Percentiles rank a stretch among this genome's conserved stretches.
phyloP scores from a whole-genome alignment of 2,329 filamentous ascomycete species.

The Penicillium oxalicum region DNA sequence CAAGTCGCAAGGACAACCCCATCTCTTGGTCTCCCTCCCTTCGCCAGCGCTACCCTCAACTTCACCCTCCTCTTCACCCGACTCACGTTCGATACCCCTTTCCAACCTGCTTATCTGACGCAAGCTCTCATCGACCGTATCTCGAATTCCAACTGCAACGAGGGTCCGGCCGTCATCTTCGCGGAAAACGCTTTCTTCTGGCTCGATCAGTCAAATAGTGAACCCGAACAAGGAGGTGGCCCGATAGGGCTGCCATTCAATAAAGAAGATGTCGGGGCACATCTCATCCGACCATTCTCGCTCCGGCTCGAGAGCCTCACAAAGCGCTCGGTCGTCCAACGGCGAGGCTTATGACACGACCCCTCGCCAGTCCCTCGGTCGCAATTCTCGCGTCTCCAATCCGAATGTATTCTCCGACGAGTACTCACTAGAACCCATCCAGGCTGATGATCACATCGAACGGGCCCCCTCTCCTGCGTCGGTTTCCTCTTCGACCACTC shows the following conservation, averaged over 20 bases:
- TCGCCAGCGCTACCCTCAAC: not conserved
- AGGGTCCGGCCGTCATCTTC: too few relatives aligned
- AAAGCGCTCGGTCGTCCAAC: slow-evolving; percentile 20
- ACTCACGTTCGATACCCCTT: slow-evolving; percentile 3
- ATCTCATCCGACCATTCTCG: slow-evolving; percentile 33
- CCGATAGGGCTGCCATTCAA: slow-evolving; percentile 34
- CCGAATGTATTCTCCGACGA: slow-evolving; percentile 47
- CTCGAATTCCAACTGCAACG: not conserved
- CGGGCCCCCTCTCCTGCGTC: slow-evolving; percentile 29
- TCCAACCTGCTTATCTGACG: not conserved
- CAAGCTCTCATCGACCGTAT: not conserved
- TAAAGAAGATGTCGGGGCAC: slow-evolving; percentile 36
- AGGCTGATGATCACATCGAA: slow-evolving; percentile 30
- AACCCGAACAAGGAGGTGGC: slow-evolving; percentile 27
- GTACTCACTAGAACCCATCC: slow-evolving; percentile 41
- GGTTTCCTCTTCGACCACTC: slow-evolving; percentile 29
- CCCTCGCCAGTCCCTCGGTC: slow-evolving; percentile 27
- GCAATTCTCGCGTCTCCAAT: slow-evolving; percentile 30
- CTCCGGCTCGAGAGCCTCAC: slow-evolving; percentile 30
- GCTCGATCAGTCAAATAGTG: slow-evolving; percentile 19
- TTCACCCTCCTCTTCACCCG: slow-evolving; percentile 5
- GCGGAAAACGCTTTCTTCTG: too few relatives aligned
- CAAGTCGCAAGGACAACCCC: not conserved
- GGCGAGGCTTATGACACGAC: slow-evolving; percentile 24
- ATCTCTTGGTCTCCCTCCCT: not conserved